Evolutionary conservation across 164 flowering plant species (phyloP), one percentile per base, ranked within the genome.

Genomic region (Vitis rupestris): DNA sequence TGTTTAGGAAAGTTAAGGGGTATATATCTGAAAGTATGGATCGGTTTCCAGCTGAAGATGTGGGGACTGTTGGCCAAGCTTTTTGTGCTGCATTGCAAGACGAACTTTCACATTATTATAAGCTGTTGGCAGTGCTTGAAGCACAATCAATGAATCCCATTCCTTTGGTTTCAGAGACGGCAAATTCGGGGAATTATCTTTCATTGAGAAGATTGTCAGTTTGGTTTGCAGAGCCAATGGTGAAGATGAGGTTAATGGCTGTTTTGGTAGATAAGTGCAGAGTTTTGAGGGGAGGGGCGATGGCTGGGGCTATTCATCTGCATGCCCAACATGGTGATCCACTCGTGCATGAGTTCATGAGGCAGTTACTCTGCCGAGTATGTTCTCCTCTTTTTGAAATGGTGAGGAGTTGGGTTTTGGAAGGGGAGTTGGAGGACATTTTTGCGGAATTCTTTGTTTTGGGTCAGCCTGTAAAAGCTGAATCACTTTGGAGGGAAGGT

Each of bases 341-440:
- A 0, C 76, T 93, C 72, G 94, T 96, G 49, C 93, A 87, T 62
- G 97, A 91, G 60, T 96, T 96, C 73, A 93, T 96, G 99, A 81
- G 80, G 73, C 80, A 91, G 49, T 80, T 96, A 10, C 92, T 96
- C 19, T 83, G 84, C 4, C 79, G 98, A 15, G 97, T 96, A 17
- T 93, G 98, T 65, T 96, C 98, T 64, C 99, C 99, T 0, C 88
- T 96, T 49, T 93, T 96, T 80, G 98, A 96, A 74, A 93, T 96
- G 99, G 99, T 96, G 65, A 90, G 98, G 79, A 93, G 93, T 76
- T 96, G 99, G 99, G 98, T 96, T 70, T 81, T 93, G 78, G 99
- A 96, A 79, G 99, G 99, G 37, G 99, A 96, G 75, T 80, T 96
- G 74, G 98, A 96, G 64, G 99, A 96, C 79, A 84, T 89, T 49